A percentile compares a stretch with the other conserved stretches of the same genome.
These are phyloP conservation scores for Pholiota conissans DNA, from an alignment of 768 basidiomycete species.

Conservation along the genomic window DNA sequence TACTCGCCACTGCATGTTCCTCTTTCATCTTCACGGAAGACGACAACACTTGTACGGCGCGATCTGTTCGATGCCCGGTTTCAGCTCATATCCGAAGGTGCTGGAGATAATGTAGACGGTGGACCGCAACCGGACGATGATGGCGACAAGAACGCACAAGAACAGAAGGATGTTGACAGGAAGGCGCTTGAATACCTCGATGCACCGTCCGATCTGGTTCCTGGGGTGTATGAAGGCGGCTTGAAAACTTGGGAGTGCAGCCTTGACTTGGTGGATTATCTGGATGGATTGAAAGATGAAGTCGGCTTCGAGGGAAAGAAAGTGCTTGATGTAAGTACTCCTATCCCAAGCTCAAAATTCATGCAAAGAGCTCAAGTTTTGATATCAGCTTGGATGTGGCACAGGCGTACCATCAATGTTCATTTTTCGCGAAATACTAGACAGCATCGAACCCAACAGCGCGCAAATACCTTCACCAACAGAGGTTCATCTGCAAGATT, in stretches of 20 bases:
- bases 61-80: conserved; percentile 97
- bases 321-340: conserved; percentile 68
- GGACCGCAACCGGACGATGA: conserved; percentile 10
- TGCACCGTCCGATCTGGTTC: conserved; percentile 85
- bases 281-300: conserved; percentile 36
- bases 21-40: conserved; percentile 30
- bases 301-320: conserved; percentile 44
- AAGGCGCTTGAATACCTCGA: conserved; percentile 65
- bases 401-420: conserved; percentile 84
- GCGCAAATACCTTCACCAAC: conserved; percentile 30
- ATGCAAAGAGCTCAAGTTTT: no score
- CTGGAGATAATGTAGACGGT: conserved; percentile 26
- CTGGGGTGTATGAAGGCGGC: conserved; percentile 93
- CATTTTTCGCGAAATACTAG: conserved; percentile 63
- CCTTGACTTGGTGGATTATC: conserved; percentile 76
- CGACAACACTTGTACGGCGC: conserved; percentile 60
- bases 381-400: conserved; percentile 87
- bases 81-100: conserved; percentile 73
- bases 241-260: conserved; percentile 98
- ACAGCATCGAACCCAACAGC: conserved; percentile 13
- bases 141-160: not conserved
- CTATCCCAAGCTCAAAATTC: not conserved
- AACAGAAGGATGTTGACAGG: conserved; percentile 5
- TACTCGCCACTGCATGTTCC: conserved; percentile 72
- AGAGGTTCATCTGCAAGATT: conserved; percentile 85